Conservation (phyloP, 139 green algal genomes). For the Astrephomene gubernaculifera region DNA sequence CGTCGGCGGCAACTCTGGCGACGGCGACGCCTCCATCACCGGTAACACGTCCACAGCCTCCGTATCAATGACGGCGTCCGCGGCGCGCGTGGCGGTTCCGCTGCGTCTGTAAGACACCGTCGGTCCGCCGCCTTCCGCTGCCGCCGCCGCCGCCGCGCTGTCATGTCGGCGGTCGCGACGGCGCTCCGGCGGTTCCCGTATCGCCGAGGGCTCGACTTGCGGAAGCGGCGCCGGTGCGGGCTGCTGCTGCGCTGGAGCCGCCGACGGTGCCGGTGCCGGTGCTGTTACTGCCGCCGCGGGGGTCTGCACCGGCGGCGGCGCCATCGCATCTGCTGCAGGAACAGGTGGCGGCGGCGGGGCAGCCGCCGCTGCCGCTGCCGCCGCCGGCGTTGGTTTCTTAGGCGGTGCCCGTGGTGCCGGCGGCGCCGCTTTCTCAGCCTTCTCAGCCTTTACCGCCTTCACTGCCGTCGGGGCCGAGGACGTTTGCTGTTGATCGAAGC, state of each 20-base stretch:
- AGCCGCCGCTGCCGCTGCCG: not conserved
- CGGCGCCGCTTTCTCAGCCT: not conserved
- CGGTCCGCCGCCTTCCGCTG: not conserved
- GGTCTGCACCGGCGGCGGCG: not conserved
- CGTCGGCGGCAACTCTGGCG: not conserved
- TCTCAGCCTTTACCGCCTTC: not conserved
- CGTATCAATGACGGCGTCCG: not conserved
- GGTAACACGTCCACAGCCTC: not conserved
- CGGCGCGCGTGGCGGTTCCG: not conserved
- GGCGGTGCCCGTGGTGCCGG: not conserved
- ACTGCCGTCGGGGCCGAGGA: not conserved
- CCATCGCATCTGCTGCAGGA: not conserved
- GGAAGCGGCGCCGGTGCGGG: not conserved
- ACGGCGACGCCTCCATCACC: not conserved
- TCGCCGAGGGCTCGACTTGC: constrained; percentile 15
- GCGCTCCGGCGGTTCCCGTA: constrained; percentile 3
- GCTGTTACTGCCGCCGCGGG: not conserved
- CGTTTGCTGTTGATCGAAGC: not conserved
- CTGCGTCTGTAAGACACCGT: not conserved
- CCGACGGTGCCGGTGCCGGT: not conserved
- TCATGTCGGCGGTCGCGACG: too few species aligned
- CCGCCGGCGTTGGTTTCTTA: not conserved
- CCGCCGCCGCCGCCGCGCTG: not conserved
- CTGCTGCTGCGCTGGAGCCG: not conserved
- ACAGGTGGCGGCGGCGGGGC: not conserved